Percentiles rank a stretch among this genome's conserved stretches.
phyloP scores from a whole-genome alignment of 352 stramenopile species.

The Pythium chondricola region DNA sequence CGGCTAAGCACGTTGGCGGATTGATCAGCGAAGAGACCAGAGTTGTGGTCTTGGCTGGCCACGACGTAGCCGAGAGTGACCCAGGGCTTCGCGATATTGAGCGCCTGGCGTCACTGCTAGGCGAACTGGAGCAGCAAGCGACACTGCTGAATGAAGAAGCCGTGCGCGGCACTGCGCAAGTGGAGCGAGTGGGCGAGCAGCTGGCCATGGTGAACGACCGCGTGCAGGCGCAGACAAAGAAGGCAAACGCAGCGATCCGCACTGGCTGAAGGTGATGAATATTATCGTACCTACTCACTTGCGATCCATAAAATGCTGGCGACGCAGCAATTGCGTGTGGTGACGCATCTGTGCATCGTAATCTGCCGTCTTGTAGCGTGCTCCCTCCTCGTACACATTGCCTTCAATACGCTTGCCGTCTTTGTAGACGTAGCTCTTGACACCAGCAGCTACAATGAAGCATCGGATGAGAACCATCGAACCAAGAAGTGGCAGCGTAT shows the following conservation, averaged over 20 bases:
- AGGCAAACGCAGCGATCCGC: constrained; percentile 35
- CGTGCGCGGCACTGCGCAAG: constrained; percentile 61
- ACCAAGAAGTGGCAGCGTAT: background rate
- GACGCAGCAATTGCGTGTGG: constrained; percentile 71
- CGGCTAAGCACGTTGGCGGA: constrained; percentile 3
- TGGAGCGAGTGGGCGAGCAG: constrained; percentile 63
- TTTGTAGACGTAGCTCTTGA: constrained; percentile 80
- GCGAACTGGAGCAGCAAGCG: constrained; percentile 67
- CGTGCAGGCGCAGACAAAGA: constrained; percentile 66
- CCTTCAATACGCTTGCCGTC: constrained; percentile 68
- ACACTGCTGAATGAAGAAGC: constrained; percentile 60
- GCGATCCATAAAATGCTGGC: constrained; percentile 86
- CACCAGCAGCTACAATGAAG: constrained; percentile 49
- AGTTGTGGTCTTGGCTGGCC: constrained; percentile 10
- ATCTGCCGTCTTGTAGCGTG: constrained; percentile 67
- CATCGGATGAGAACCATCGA: background rate
- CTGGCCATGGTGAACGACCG: constrained; percentile 58
- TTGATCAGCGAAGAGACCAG: background rate
- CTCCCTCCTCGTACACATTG: constrained; percentile 33
- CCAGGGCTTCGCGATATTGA: too few relatives aligned
- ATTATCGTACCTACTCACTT: constrained; percentile 10
- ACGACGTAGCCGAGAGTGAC: constrained; percentile 23
- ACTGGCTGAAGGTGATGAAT: background rate
- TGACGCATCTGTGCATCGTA: constrained; percentile 61
- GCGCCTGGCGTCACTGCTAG: constrained; percentile 45